phyloP scores from a whole-genome alignment of 306 rosid species.

The Quercus cerris region DNA sequence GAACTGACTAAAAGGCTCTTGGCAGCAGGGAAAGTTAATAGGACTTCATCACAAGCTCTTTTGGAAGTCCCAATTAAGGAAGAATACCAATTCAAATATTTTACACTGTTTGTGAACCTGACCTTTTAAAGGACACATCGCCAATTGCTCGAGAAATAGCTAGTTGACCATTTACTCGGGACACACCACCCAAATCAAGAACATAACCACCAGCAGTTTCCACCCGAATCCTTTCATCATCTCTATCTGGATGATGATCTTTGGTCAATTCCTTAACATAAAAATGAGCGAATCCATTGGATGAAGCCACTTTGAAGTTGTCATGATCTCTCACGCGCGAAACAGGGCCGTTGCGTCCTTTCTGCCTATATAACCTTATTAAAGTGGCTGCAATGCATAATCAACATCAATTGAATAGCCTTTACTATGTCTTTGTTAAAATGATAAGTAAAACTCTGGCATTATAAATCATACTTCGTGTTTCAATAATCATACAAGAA shows the following conservation, averaged over 20 bases:
- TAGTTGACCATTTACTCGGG: slow-evolving; percentile 88
- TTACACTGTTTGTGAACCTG: slow-evolving; percentile 24
- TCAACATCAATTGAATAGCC: slow-evolving; percentile 27
- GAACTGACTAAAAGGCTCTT: too few relatives aligned
- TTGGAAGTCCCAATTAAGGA: neutral
- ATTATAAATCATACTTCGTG: slow-evolving; percentile 10
- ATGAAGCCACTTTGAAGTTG: slow-evolving; percentile 50
- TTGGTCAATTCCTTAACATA: slow-evolving; percentile 85
- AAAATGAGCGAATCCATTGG: slow-evolving; percentile 56
- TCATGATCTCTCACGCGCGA: slow-evolving; percentile 49
- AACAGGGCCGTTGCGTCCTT: slow-evolving; percentile 52
- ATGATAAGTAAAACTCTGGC: slow-evolving; percentile 9
- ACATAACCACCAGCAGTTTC: slow-evolving; percentile 97
- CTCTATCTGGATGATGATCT: slow-evolving; percentile 95
- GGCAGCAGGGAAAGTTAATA: neutral
- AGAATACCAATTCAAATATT: neutral
- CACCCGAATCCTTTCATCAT: slow-evolving; percentile 81
- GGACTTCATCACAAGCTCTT: slow-evolving; percentile 5
- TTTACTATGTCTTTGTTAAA: slow-evolving; percentile 17
- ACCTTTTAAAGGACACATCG: slow-evolving; percentile 79
- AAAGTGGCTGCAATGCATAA: slow-evolving; percentile 59
- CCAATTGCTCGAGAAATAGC: slow-evolving; percentile 92
- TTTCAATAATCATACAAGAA: neutral
- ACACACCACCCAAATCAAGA: slow-evolving; percentile 79
- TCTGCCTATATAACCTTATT: slow-evolving; percentile 68